These are phyloP conservation scores for Claviceps fusiformis DNA, from an alignment of 2,329 filamentous ascomycete genomes.

Conservation along the genomic window DNA sequence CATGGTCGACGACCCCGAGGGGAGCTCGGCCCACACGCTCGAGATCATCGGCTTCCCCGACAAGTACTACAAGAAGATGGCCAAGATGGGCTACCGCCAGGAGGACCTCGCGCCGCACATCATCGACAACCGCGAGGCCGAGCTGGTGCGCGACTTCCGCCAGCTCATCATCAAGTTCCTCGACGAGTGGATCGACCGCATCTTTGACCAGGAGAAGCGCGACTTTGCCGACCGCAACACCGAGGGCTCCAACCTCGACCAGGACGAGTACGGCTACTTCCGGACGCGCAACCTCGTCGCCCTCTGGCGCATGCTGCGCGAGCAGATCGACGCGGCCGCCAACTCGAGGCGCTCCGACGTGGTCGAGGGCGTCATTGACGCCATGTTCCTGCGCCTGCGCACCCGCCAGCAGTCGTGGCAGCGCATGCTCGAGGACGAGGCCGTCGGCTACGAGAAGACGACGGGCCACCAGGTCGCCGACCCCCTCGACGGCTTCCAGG, in stretches of 20 bases:
- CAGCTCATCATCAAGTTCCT: slow-evolving; percentile 90
- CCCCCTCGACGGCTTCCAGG: slow-evolving; percentile 57
- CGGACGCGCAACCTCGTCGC: slow-evolving; percentile 84
- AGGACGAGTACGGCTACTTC: slow-evolving; percentile 80
- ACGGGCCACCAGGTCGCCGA: slow-evolving; percentile 36
- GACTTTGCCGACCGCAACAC: slow-evolving; percentile 65
- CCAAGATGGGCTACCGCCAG: slow-evolving; percentile 66
- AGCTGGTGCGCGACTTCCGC: slow-evolving; percentile 86
- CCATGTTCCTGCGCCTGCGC: slow-evolving; percentile 83
- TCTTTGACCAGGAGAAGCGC: slow-evolving; percentile 68
- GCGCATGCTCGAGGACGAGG: slow-evolving; percentile 76
- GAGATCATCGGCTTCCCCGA: slow-evolving; percentile 91
- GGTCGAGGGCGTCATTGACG: slow-evolving; percentile 86
- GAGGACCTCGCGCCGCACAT: slow-evolving; percentile 73
- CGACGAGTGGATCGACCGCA: slow-evolving; percentile 95
- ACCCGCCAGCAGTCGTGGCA: slow-evolving; percentile 77
- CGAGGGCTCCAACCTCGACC: slow-evolving; percentile 64
- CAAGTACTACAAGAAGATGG: slow-evolving; percentile 94
- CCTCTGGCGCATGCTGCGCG: slow-evolving; percentile 93
- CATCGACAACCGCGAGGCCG: slow-evolving; percentile 77
- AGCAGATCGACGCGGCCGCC: slow-evolving; percentile 76
- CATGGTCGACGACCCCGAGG: slow-evolving; percentile 70
- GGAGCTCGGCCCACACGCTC: slow-evolving; percentile 77
- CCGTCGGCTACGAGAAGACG: slow-evolving; percentile 58
- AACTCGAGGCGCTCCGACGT: slow-evolving; percentile 81